Percentiles rank a stretch among this genome's conserved stretches.
These are phyloP conservation scores for Pseudocercospora musae DNA, from an alignment of 2,329 filamentous ascomycete genomes.

Conservation along the genomic window DNA sequence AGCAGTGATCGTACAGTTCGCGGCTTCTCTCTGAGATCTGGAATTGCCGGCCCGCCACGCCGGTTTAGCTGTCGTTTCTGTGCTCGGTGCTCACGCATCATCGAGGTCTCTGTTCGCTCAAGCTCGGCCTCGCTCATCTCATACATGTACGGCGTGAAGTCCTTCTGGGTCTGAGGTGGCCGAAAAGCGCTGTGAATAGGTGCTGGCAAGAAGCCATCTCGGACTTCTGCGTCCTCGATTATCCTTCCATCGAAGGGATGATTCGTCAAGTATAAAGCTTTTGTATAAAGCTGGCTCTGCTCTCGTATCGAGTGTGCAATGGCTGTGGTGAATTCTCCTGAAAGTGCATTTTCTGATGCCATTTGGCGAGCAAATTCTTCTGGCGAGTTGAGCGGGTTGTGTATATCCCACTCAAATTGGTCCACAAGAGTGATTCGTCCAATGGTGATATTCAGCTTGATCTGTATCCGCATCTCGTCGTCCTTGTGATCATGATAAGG, in stretches of 20 bases:
- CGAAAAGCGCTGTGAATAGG: constrained; percentile 81
- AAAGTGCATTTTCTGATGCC: constrained; percentile 83
- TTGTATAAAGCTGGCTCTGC: constrained; percentile 89
- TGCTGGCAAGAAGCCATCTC: constrained; percentile 78
- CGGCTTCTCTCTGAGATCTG: constrained; percentile 93
- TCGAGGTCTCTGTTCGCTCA: constrained; percentile 85
- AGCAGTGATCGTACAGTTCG: constrained; percentile 89
- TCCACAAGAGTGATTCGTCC: constrained; percentile 90
- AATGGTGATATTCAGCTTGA: constrained; percentile 97
- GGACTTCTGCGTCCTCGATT: constrained; percentile 86
- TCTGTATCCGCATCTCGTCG: constrained; percentile 93
- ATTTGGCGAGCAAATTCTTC: constrained; percentile 91
- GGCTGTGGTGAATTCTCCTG: constrained; percentile 93
- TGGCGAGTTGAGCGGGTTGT: constrained; percentile 87
- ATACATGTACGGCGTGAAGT: constrained; percentile 89
- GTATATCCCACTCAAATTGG: constrained; percentile 99
- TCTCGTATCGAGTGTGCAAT: constrained; percentile 98
- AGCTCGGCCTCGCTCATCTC: constrained; percentile 88
- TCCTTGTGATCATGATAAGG: constrained; percentile 96
- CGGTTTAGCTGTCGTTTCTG: constrained; percentile 95
- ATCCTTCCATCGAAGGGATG: constrained; percentile 94
- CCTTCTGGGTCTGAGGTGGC: constrained; percentile 87
- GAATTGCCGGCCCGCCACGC: constrained; percentile 83
- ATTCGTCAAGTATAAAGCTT: constrained; percentile 86
- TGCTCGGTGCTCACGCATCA: constrained; percentile 86